Evolutionary conservation across 2,329 filamentous ascomycete genomes (phyloP).

Genomic region (Pseudocercospora musae): DNA sequence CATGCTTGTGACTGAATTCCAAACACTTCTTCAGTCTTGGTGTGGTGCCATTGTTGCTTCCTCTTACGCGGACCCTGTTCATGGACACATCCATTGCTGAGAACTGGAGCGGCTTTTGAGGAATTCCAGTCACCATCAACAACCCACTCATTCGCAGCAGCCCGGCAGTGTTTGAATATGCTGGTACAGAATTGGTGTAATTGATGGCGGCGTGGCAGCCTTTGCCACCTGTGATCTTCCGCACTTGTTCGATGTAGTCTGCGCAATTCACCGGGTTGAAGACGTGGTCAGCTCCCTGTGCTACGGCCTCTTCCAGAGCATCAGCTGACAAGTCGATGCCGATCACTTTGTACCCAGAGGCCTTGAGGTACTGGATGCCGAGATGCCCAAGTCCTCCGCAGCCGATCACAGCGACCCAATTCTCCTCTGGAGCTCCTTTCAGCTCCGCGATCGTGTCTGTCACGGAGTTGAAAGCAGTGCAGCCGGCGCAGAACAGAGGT

Average conservation of each 20-base stretch:
- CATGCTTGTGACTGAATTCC: constrained; percentile 19
- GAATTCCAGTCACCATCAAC: constrained; percentile 21
- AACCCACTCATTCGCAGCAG: constrained; percentile 16
- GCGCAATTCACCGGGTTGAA: constrained; percentile 16
- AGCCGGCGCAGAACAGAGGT: constrained; percentile 21
- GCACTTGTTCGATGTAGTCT: constrained; percentile 13
- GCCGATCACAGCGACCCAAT: constrained; percentile 15
- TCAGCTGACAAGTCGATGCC: constrained; percentile 46
- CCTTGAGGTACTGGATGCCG: constrained; percentile 48
- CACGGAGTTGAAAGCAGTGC: constrained; percentile 27
- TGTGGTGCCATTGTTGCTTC: constrained; percentile 18
- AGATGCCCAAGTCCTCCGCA: constrained; percentile 36
- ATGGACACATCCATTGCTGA: constrained; percentile 19
- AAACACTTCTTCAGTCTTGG: constrained; percentile 16
- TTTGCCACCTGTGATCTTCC: constrained; percentile 15
- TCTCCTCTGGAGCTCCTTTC: constrained; percentile 7
- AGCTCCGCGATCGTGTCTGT: constrained; percentile 16
- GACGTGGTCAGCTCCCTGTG: constrained; percentile 17
- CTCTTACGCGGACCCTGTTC: constrained; percentile 13
- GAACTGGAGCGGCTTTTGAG: constrained; percentile 19
- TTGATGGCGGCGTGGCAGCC: constrained; percentile 23
- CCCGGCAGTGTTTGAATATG: constrained; percentile 7
- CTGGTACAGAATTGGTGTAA: constrained; percentile 19
- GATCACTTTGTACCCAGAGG: constrained; percentile 44
- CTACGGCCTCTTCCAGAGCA: constrained; percentile 18